Percentiles rank a stretch among this genome's conserved stretches.
These are phyloP conservation scores for Bathelium albidoporum DNA, from an alignment of 495 filamentous ascomycete species.

Conservation along the genomic window DNA sequence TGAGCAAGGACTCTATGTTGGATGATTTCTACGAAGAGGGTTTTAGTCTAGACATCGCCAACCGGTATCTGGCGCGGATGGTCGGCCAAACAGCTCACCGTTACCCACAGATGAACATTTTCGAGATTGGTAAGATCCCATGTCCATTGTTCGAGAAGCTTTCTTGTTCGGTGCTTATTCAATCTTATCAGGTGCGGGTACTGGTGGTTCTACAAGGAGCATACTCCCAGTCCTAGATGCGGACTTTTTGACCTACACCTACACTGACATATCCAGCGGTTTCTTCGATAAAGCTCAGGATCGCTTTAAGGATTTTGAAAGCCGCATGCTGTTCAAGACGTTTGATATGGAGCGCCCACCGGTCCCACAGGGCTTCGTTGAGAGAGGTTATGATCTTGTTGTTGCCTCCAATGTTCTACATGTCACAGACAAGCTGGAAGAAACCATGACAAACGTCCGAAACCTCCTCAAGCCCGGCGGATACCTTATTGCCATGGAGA, in stretches of 20 bases:
- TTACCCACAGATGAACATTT: constrained; percentile 13
- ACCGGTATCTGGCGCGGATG: background rate
- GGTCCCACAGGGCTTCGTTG: constrained; percentile 13
- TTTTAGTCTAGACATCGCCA: background rate
- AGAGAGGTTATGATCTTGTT: constrained; percentile 15
- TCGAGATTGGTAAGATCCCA: constrained; percentile 14
- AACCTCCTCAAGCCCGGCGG: constrained; percentile 18
- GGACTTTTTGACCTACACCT: constrained; percentile 7
- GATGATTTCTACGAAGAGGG: constrained; percentile 8
- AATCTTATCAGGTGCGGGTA: constrained; percentile 10
- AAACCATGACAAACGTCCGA: constrained; percentile 10
- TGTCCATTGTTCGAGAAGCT: background rate
- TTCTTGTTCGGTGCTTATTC: background rate
- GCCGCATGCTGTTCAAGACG: constrained; percentile 9
- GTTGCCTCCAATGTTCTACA: constrained; percentile 17
- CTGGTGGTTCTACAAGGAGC: constrained; percentile 10
- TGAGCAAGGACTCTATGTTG: constrained; percentile 7
- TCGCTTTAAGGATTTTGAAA: constrained; percentile 6
- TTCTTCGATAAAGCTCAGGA: constrained; percentile 14
- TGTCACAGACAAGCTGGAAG: constrained; percentile 7
- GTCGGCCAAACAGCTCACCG: constrained; percentile 5
- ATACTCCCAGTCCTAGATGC: background rate
- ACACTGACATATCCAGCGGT: constrained; percentile 15
- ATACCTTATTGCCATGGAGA: constrained; percentile 14
- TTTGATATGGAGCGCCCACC: constrained; percentile 19